Base-by-base conservation (phyloP, 148 eudicot species). In the Suaeda aralocaspica region DNA sequence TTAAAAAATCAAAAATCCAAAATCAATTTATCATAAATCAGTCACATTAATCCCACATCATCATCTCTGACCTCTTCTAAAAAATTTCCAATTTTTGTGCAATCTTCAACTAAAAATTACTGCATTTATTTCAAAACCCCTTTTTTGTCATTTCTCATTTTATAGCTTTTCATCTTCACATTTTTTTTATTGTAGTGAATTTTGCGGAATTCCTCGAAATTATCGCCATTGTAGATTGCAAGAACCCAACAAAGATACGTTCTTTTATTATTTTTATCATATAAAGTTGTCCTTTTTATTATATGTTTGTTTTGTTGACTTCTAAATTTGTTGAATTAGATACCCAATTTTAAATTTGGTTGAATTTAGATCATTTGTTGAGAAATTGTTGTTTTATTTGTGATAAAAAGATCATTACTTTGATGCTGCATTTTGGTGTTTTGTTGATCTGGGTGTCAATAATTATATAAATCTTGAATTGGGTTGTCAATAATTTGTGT, bases 171-270 rank as follows among this genome's bases (percentile, higher is more conserved):
- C 11, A 42, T 13, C 16, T 19, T 46, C 19, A n/a, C n/a, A n/a
- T 19, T 46, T 46, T 1, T 46, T 46, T 5, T 46, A 15, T 46
- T 14, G 13, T 46, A 46, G 3, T 1, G 16, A 46, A 46, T 2
- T 46, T 46, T 46, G 18, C 13, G 16, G 3, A 13, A 2, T 46
- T 46, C 13, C 50, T 46, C 50, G 16, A 46, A 46, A 24, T 42
- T 21, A 2, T 42, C 15, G 21, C 1, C 31, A 3, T 31, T 46
- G 34, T 59, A 34, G 57, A 30, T 16, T 57, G 1, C 22, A 52
- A 14, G 59, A 60, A 62, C 24, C 25, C 60, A 49, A 66, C 55
- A 59, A 73, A 66, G 49, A 61, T 33, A 19, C 44, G 59, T 46
- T 25, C 49, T 67, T 61, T 55, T 19, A 14, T 22, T 55, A 48